Base-by-base conservation (phyloP, 352 stramenopile genomes). In the Pythium dissimile region DNA sequence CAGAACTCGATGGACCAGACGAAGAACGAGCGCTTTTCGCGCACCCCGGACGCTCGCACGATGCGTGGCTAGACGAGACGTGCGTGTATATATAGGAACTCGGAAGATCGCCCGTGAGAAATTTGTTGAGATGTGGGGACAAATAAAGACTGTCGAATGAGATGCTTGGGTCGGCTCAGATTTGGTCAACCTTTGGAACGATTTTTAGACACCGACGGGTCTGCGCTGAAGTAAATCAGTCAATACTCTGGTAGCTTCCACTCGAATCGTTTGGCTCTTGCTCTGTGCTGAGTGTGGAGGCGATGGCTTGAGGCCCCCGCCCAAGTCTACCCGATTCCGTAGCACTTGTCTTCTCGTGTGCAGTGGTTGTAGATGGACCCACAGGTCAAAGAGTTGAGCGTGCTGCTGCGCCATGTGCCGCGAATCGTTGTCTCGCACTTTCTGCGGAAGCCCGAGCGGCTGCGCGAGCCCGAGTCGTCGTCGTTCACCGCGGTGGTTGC, bases 341-440 rank as follows among this genome's bases (percentile, higher is more conserved):
- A 16, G 26, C 37, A 42, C 35, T 10, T 26, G 8, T 49, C 26
- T 23, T 26, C 23, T 8, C 2, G n/a, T 13, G 15, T 28, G 27
- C 18, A 26, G 28, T 13, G 26, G 15, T 32, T 24, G 48, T 55
- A 35, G 38, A 69, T 82, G 51, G 75, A 77, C 39, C 59, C 71
- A 23, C 52, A 72, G 11, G 44, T 45, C 39, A 87, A 81, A 57
- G 81, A 92, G 57, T 72, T 92, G 16, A 73, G 69, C 37, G 69
- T 88, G 37, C 59, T 92, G 18, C 63, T 74, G 35, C 77, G 81
- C 37, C 80, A 89, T 59, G 75, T 92, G n/a, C 81, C 81, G 10
- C 78, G 80, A 37, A 86, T 92, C 62, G 81, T 89, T 42, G 60
- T 88, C 13, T 83, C 81, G 39, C 72, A 70, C 26, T 92, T 84